phyloP scores from a whole-genome alignment of 441 rosid species.

The Syzygium syzygioides region DNA sequence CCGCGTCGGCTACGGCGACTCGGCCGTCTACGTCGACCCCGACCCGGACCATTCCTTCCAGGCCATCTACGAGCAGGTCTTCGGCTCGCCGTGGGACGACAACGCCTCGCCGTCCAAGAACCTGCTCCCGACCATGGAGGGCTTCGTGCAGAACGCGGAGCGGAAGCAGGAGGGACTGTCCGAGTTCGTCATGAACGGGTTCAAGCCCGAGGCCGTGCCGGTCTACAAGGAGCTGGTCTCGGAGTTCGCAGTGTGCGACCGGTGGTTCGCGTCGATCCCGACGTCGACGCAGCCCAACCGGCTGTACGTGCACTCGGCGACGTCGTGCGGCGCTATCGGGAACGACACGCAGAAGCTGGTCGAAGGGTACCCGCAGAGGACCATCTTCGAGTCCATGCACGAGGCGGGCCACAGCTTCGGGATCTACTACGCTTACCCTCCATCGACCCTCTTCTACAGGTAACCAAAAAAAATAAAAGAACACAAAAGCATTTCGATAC shows the following conservation, averaged over 20 bases:
- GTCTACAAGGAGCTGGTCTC: conserved; percentile 1
- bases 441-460: conserved; percentile 60
- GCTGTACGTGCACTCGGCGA: conserved; percentile 71
- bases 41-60: conserved; percentile 18
- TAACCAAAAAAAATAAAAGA: rapidly evolving
- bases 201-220: conserved; percentile 15
- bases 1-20: not conserved
- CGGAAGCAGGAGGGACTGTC: conserved; percentile 1
- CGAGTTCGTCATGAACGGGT: conserved; percentile 15
- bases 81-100: conserved; percentile 5
- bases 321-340: conserved; percentile 67
- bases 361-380: conserved; percentile 59
- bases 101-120: not conserved
- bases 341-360: conserved; percentile 44
- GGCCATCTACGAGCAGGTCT: conserved; percentile 16
- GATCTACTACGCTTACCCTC: conserved; percentile 57
- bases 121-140: conserved; percentile 8
- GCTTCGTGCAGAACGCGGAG: conserved; percentile 18
- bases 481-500: not conserved
- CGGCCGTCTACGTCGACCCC: conserved; percentile 9
- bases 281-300: conserved; percentile 52
- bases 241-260: conserved; percentile 12
- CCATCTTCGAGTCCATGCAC: conserved; percentile 30
- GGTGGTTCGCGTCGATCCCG: conserved; percentile 15
- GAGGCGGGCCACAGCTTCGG: conserved; percentile 62